Evolutionary conservation across 371 early-diverging fungal genomes (phyloP).

Genomic region (Mucor lusitanicus): DNA sequence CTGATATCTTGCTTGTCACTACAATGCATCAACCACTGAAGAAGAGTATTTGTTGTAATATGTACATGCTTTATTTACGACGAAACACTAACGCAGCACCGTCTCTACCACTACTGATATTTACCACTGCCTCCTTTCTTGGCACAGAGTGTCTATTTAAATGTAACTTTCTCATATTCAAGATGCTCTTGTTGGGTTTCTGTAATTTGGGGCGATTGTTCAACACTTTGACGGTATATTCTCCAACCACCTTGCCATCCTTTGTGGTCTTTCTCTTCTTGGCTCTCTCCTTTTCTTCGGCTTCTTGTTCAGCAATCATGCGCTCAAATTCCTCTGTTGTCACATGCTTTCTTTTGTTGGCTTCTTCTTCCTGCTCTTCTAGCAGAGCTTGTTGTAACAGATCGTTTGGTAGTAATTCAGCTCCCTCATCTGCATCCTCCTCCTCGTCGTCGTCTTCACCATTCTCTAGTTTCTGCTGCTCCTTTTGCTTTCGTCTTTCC

Average conservation of each 20-base stretch:
- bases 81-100: constrained; percentile 42
- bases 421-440: constrained; percentile 16
- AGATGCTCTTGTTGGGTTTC: constrained; percentile 25
- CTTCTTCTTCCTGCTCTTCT: constrained; percentile 39
- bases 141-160: constrained; percentile 29
- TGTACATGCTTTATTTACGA: constrained; percentile 27
- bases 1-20: too few relatives aligned
- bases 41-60: neutral
- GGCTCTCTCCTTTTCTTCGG: constrained; percentile 32
- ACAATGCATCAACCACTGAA: neutral
- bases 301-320: constrained; percentile 48
- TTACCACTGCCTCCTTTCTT: constrained; percentile 43
- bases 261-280: constrained; percentile 23
- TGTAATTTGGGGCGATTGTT: constrained; percentile 43
- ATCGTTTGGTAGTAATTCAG: constrained; percentile 31
- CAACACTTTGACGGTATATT: constrained; percentile 53
- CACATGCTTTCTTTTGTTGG: constrained; percentile 42
- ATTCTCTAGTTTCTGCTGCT: constrained; percentile 5
- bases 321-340: constrained; percentile 52
- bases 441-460: constrained; percentile 16
- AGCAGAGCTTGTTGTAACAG: constrained; percentile 37
- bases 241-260: constrained; percentile 37
- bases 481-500: constrained; percentile 16
- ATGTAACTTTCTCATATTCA: constrained; percentile 27
- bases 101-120: constrained; percentile 34